These are phyloP conservation scores for Pseudogymnoascus sp. DNA, from an alignment of 2,329 filamentous ascomycete species.

Conservation along the genomic window DNA sequence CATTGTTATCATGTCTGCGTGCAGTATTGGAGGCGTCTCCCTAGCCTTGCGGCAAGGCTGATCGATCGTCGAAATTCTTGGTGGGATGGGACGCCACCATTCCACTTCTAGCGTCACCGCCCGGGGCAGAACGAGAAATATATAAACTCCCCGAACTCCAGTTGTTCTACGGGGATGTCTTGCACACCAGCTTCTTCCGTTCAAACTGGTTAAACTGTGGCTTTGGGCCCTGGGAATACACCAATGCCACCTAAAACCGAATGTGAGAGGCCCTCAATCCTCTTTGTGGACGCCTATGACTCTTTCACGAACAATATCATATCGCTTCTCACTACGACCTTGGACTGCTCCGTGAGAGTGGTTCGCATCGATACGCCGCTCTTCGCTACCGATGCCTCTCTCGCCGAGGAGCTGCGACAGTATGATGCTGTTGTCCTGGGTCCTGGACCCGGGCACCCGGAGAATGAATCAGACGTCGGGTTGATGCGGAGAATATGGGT, in stretches of 20 bases:
- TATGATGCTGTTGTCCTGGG: conserved; percentile 86
- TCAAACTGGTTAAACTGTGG: not conserved
- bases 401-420: conserved; percentile 42
- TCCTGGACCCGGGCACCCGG: conserved; percentile 79
- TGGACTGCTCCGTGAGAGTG: conserved; percentile 59
- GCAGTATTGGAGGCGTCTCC: not conserved
- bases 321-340: conserved; percentile 61
- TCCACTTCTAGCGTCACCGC: conserved; percentile 4
- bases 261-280: conserved; percentile 40
- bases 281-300: conserved; percentile 94
- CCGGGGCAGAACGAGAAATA: conserved; percentile 10
- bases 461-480: conserved; percentile 65
- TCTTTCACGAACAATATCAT: conserved; percentile 96
- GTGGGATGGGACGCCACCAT: conserved; percentile 7
- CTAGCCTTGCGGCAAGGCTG: conserved; percentile 6
- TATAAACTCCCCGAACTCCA: not conserved
- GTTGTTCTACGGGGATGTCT: not conserved
- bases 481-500: conserved; percentile 69
- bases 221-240: not conserved
- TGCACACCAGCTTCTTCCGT: not conserved
- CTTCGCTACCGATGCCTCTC: conserved; percentile 36
- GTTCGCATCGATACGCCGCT: conserved; percentile 61
- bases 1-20: not conserved
- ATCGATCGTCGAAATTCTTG: conserved; percentile 1
- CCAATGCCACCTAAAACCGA: not conserved